phyloP scores from a whole-genome alignment of 805 yeast species.

The Starmera pachycereana region DNA sequence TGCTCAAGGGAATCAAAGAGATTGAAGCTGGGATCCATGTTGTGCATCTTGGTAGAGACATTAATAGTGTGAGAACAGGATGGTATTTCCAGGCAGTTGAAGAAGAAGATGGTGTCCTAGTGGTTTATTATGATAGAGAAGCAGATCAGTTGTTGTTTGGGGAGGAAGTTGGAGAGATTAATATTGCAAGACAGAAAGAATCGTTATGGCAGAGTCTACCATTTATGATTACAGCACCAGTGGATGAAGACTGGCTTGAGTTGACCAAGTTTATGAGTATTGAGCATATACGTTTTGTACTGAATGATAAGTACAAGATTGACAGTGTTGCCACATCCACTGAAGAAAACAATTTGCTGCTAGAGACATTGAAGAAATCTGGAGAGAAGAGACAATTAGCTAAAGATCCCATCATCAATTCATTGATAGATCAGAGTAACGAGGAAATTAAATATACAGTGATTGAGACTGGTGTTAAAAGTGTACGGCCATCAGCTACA shows the following conservation, averaged over 20 bases:
- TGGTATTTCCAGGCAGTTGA: constrained; percentile 24
- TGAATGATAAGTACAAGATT: constrained; percentile 18
- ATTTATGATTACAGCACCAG: constrained; percentile 33
- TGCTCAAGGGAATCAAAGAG: constrained; percentile 39
- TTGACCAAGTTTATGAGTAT: constrained; percentile 15
- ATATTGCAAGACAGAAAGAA: constrained; percentile 17
- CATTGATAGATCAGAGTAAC: constrained; percentile 21
- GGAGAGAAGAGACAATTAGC: constrained; percentile 18
- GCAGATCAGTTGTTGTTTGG: constrained; percentile 20
- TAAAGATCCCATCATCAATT: constrained; percentile 22
- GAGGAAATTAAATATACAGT: constrained; percentile 32
- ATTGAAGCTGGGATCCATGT: constrained; percentile 44
- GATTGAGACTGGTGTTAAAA: constrained; percentile 25
- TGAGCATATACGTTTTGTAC: constrained; percentile 17
- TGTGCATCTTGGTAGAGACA: constrained; percentile 36
- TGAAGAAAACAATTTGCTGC: constrained; percentile 35
- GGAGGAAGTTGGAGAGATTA: constrained; percentile 22
- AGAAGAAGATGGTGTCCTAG: constrained; percentile 24
- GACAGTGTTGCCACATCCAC: constrained; percentile 39
- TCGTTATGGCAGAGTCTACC: constrained; percentile 23
- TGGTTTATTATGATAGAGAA: constrained; percentile 27
- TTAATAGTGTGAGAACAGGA: constrained; percentile 31
- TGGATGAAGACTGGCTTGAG: constrained; percentile 19
- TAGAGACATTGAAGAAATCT: constrained; percentile 25
- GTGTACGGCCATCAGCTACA: constrained; percentile 25